phyloP scores from a whole-genome alignment of 257 asterid species.

The Lycium barbarum region DNA sequence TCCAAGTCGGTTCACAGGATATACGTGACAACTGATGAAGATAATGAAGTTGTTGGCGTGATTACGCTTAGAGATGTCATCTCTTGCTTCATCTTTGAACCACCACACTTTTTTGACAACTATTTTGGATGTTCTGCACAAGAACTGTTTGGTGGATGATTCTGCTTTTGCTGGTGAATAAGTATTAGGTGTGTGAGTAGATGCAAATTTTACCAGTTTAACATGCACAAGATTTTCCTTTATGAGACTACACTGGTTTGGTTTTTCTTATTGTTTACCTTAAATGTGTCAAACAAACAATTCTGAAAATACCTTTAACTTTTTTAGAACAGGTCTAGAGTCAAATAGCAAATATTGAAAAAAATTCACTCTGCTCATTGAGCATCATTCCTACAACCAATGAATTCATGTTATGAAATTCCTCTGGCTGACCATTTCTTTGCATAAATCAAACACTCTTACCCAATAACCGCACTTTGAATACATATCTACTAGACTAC shows the following conservation, averaged over 20 bases:
- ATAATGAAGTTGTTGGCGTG: slow-evolving; percentile 56
- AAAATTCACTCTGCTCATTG: too few relatives aligned
- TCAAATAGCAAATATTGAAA: too few relatives aligned
- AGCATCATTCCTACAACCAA: too few relatives aligned
- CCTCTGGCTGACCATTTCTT: too few relatives aligned
- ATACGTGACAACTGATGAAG: slow-evolving; percentile 55
- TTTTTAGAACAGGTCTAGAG: too few relatives aligned
- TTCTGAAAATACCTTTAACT: neutral
- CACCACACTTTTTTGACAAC: slow-evolving; percentile 65
- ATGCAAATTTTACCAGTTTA: neutral
- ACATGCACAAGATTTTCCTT: neutral
- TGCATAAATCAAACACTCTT: too few relatives aligned
- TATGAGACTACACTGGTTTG: neutral
- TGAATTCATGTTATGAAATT: too few relatives aligned
- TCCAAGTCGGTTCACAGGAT: slow-evolving; percentile 65
- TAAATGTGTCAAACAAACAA: neutral
- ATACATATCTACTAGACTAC: too few relatives aligned
- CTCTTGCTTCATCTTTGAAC: slow-evolving; percentile 79
- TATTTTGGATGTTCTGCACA: slow-evolving; percentile 65
- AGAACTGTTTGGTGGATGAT: slow-evolving; percentile 51
- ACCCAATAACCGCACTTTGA: too few relatives aligned
- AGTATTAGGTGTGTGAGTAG: neutral
- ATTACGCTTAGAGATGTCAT: slow-evolving; percentile 81
- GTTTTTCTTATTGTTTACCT: neutral
- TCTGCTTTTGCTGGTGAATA: neutral